These are phyloP conservation scores for Aleurites moluccanus DNA, from an alignment of 441 rosid genomes.

Conservation along the genomic window DNA sequence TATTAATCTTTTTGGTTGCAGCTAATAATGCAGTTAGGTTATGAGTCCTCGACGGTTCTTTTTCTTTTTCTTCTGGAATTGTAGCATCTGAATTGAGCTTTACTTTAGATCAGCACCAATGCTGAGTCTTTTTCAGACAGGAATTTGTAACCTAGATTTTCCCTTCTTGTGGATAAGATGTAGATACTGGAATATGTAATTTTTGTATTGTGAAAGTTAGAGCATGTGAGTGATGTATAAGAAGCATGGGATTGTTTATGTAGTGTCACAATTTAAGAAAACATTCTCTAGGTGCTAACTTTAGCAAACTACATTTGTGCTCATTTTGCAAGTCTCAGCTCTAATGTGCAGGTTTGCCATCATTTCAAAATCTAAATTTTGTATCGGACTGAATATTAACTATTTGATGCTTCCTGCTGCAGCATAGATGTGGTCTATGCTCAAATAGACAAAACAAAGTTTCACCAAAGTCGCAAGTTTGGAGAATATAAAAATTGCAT, in stretches of 20 bases:
- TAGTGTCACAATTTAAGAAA: not conserved
- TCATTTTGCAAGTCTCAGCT: not conserved
- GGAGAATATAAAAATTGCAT: not conserved
- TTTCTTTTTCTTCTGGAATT: not conserved
- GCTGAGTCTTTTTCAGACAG: not conserved
- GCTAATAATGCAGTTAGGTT: not conserved
- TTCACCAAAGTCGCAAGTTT: not conserved
- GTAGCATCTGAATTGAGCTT: too few relatives aligned
- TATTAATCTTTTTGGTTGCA: not conserved
- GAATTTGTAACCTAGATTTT: not conserved
- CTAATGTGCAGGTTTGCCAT: not conserved
- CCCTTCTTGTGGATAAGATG: not conserved
- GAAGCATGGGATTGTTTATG: not conserved
- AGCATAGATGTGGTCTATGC: not conserved
- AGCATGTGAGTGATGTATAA: not conserved
- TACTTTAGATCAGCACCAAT: not conserved
- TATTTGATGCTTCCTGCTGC: not conserved
- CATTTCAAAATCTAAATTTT: not conserved
- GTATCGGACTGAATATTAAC: not conserved
- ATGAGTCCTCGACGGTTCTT: not conserved
- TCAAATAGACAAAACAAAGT: not conserved
- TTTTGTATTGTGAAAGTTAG: not conserved
- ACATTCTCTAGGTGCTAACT: not conserved
- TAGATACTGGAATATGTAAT: not conserved
- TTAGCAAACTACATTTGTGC: not conserved